Base-by-base conservation (phyloP, 73 alveolate genomes). In the Paramecium sexaurelia region DNA sequence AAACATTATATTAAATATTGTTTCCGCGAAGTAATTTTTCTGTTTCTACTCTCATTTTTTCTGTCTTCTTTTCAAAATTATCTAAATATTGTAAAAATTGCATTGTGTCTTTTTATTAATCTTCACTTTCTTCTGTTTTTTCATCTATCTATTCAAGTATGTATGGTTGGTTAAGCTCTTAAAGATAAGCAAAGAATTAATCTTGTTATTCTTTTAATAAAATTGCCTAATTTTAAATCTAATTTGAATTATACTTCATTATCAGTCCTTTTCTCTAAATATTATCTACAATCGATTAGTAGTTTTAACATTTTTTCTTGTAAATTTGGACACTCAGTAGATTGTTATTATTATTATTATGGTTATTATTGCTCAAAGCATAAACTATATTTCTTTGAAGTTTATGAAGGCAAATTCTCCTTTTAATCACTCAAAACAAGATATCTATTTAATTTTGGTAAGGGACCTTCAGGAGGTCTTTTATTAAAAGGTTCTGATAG, bases 401-500 rank as follows among this genome's bases (percentile, higher is more conserved):
- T 11, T 10, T 11, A n/a, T 8, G 86, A 61, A 11, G 24, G 37
- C 15, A 27, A 5, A 71, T 71, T 71, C 43, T 71, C 86, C 22
- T 71, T 35, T n/a, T 71, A 37, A 71, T 71, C 86, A 84, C 9
- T 55, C 37, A 86, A 71, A n/a, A 86, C 67, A 5, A 61, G 75
- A 56, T 86, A 86, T 56, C 57, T 56, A 61, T 86, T 86, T 66
- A 97, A 92, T 43, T 93, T 92, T 15, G 99, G 99, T 55, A 97
- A 92, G 26, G 98, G 98, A 24, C 98, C 98, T 85, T 97, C 99
- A 5, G 96, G 95, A 41, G 99, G 99, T 92, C 95, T 92, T 92
- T 96, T 96, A 85, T 95, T 94, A 94, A 96, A 97, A 32, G 99
- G 99, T 85, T 95, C 97, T 68, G 94, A 94, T 55, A 94, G 92